Evolutionary conservation across 2,329 filamentous ascomycete species (phyloP).

Genomic region (Neurospora crassa): DNA sequence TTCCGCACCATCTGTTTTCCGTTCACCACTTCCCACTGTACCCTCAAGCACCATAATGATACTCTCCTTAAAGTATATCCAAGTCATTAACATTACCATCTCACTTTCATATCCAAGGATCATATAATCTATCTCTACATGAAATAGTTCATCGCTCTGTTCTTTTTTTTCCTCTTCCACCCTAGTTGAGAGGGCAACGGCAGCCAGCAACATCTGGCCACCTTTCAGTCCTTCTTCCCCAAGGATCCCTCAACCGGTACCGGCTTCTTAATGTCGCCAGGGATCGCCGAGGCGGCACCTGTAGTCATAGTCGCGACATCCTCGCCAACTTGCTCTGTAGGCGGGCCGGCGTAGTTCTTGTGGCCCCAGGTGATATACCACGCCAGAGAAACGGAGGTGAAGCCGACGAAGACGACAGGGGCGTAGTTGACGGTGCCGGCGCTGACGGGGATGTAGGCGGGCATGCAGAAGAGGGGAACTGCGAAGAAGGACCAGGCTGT

Average conservation of each 20-base stretch:
- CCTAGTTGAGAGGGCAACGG: not conserved
- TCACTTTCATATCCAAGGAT: not conserved
- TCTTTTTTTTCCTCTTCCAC: not conserved
- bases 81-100: not conserved
- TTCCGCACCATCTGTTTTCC: no score
- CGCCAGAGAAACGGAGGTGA: conserved; percentile 46
- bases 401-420: conserved; percentile 62
- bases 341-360: conserved; percentile 58
- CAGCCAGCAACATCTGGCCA: not conserved
- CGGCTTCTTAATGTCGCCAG: not conserved
- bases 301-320: not conserved
- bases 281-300: not conserved
- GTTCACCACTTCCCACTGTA: not conserved
- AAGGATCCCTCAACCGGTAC: not conserved
- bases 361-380: conserved; percentile 66
- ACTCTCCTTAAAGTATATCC: not conserved
- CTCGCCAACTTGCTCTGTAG: conserved; percentile 22
- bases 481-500: conserved; percentile 57
- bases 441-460: conserved; percentile 50
- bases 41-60: not conserved
- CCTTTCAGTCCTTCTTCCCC: not conserved
- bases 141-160: not conserved
- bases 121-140: not conserved
- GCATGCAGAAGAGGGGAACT: conserved; percentile 68
- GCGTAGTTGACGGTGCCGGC: conserved; percentile 60